These are phyloP conservation scores for Clavaria fumosa DNA, from an alignment of 768 basidiomycete species.

Conservation along the genomic window DNA sequence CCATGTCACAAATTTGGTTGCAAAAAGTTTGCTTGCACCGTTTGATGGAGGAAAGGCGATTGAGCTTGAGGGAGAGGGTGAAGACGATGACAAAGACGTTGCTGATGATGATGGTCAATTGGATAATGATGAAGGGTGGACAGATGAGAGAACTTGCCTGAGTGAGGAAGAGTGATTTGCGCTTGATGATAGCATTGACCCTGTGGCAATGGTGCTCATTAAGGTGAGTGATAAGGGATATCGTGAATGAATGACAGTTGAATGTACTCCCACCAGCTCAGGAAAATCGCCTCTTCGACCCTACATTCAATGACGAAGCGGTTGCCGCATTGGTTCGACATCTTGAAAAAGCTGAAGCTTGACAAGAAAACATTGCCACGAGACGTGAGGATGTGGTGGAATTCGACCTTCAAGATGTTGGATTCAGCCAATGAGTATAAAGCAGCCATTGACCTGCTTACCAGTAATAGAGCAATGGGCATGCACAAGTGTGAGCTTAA, in stretches of 20 bases:
- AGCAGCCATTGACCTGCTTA: conserved; percentile 11
- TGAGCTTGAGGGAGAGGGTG: conserved; percentile 3
- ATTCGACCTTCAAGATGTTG: conserved; percentile 22
- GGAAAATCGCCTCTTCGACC: conserved; percentile 10
- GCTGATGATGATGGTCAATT: neutral
- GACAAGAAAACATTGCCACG: conserved; percentile 14
- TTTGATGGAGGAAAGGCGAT: neutral
- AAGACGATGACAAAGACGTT: conserved; percentile 1
- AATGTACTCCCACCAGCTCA: conserved; percentile 9
- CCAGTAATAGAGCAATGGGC: conserved; percentile 6
- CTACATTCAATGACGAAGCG: conserved; percentile 17
- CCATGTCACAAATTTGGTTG: conserved; percentile 24
- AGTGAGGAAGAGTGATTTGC: neutral
- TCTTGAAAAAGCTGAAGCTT: conserved; percentile 7
- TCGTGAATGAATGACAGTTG: neutral
- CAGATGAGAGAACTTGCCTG: conserved; percentile 1
- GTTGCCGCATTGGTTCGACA: conserved; percentile 17
- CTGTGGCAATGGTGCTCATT: conserved; percentile 3
- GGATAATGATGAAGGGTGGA: neutral
- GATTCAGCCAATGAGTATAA: conserved; percentile 15
- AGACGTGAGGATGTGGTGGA: conserved; percentile 23
- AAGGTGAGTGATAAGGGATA: conserved; percentile 7
- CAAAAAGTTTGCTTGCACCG: conserved; percentile 11
- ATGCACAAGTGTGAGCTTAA: conserved; percentile 9
- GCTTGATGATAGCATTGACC: neutral